Conservation (phyloP, 2,329 filamentous ascomycete genomes). For the Ophiostoma piceae region DNA sequence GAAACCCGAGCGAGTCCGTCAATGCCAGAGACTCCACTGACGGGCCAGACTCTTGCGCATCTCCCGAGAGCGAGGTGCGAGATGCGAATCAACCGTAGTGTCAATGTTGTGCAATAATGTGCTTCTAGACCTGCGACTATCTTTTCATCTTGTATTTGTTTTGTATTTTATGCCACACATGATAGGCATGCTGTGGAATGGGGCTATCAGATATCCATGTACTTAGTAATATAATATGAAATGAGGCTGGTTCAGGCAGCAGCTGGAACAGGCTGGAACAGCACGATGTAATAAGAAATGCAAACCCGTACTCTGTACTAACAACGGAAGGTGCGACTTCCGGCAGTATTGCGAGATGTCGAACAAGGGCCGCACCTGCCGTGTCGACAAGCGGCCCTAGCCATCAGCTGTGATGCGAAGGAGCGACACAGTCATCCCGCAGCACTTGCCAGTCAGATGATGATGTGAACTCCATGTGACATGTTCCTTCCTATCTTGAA, state of each 20-base stretch:
- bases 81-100: background rate
- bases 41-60: slow-evolving; percentile 7
- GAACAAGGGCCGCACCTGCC: background rate
- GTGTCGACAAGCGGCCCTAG: slow-evolving; percentile 3
- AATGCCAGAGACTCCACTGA: background rate
- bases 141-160: background rate
- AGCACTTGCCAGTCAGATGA: slow-evolving; percentile 5
- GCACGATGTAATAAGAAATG: background rate
- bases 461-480: background rate
- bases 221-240: background rate
- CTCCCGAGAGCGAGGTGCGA: slow-evolving; percentile 5
- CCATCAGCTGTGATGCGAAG: background rate
- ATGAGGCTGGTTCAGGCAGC: background rate
- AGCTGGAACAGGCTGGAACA: background rate
- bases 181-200: background rate
- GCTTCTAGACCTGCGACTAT: background rate
- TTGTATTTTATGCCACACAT: background rate
- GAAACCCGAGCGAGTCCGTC: background rate
- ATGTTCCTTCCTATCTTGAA: background rate
- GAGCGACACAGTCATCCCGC: slow-evolving; percentile 1
- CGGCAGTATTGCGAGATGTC: background rate
- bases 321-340: background rate
- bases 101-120: background rate
- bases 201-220: background rate
- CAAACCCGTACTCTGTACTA: background rate